A percentile compares a stretch with the other conserved stretches of the same genome.
phyloP scores from a whole-genome alignment of 495 filamentous ascomycete genomes.

The Penicillium samsonianum region DNA sequence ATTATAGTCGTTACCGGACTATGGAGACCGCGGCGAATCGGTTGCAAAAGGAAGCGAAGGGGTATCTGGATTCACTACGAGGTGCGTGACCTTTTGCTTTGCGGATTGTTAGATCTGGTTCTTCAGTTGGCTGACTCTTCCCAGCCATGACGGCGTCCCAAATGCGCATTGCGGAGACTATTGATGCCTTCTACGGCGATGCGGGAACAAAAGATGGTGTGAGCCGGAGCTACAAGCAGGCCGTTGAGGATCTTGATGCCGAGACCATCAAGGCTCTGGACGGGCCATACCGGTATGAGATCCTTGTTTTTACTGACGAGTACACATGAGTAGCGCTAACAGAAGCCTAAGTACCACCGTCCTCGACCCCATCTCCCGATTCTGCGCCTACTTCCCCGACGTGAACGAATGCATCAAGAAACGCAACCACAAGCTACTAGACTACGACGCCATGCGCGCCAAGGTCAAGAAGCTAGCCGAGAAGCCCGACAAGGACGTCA shows the following conservation, averaged over 20 bases:
- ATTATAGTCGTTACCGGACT: constrained; percentile 81
- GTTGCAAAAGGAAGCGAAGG: constrained; percentile 95
- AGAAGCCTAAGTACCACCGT: constrained; percentile 70
- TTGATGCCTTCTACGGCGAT: constrained; percentile 98
- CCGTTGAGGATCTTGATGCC: constrained; percentile 93
- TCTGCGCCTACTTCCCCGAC: constrained; percentile 98
- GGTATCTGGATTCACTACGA: constrained; percentile 92
- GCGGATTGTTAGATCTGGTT: not conserved
- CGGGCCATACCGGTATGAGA: constrained; percentile 81
- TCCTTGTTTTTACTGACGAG: not conserved
- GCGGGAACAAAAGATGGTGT: constrained; percentile 93
- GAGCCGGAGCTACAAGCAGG: constrained; percentile 94
- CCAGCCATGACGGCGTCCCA: constrained; percentile 97
- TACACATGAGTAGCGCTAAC: not conserved
- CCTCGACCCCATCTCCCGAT: constrained; percentile 88
- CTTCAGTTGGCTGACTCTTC: not conserved
- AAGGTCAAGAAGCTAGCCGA: constrained; percentile 96
- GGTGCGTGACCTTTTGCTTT: constrained; percentile 47
- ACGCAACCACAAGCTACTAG: constrained; percentile 93
- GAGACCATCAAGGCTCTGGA: constrained; percentile 98
- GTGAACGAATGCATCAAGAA: constrained; percentile 99
- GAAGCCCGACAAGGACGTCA: constrained; percentile 97
- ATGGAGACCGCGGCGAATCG: constrained; percentile 92
- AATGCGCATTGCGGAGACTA: constrained; percentile 99
- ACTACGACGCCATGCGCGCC: constrained; percentile 93